These are phyloP conservation scores for Wickerhamomyces sp. DNA, from an alignment of 1,139 yeast genomes.

Conservation along the genomic window DNA sequence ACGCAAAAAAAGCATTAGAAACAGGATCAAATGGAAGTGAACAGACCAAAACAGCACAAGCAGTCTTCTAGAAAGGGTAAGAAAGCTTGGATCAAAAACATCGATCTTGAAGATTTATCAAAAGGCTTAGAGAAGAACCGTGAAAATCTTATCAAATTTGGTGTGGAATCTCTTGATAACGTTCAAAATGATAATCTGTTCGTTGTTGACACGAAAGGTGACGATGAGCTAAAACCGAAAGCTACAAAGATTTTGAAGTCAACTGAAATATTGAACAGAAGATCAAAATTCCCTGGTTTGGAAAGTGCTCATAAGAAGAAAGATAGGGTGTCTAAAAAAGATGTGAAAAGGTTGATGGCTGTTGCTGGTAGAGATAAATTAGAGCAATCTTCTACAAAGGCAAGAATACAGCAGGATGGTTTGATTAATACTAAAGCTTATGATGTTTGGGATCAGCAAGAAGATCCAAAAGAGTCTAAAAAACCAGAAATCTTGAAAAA, in stretches of 20 bases:
- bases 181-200: slow-evolving; percentile 49
- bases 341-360: slow-evolving; percentile 65
- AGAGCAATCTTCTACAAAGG: slow-evolving; percentile 43
- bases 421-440: slow-evolving; percentile 44
- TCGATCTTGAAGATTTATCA: slow-evolving; percentile 78
- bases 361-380: slow-evolving; percentile 72
- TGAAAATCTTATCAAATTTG: slow-evolving; percentile 65
- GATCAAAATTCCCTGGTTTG: slow-evolving; percentile 77
- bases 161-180: slow-evolving; percentile 39
- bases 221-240: slow-evolving; percentile 38
- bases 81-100: slow-evolving; percentile 94
- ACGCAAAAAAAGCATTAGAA: neutral
- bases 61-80: slow-evolving; percentile 90
- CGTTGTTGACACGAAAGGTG: slow-evolving; percentile 70
- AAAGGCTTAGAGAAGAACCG: slow-evolving; percentile 62
- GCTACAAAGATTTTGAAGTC: slow-evolving; percentile 55
- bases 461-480: slow-evolving; percentile 21
- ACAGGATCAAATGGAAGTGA: slow-evolving; percentile 26
- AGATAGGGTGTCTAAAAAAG: slow-evolving; percentile 60
- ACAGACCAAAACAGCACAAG: slow-evolving; percentile 41
- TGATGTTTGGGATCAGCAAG: slow-evolving; percentile 65
- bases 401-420: slow-evolving; percentile 60
- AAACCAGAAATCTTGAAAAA: slow-evolving; percentile 39
- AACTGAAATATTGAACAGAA: slow-evolving; percentile 66
- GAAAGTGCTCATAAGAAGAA: slow-evolving; percentile 34